phyloP scores from a whole-genome alignment of 768 basidiomycete genomes.

The Phanerodontia chrysosporium region DNA sequence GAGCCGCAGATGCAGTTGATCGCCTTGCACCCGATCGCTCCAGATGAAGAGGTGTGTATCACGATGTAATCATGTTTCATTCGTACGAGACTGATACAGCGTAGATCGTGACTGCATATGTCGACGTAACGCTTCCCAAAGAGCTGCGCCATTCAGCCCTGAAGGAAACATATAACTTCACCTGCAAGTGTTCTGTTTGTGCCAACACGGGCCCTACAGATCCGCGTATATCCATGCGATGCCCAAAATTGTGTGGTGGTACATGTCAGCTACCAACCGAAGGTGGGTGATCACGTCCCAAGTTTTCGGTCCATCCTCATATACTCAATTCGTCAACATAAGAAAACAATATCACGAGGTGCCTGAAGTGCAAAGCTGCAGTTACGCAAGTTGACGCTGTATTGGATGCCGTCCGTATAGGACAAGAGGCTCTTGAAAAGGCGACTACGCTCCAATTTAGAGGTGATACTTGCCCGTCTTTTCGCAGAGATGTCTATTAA shows the following conservation, averaged over 20 bases:
- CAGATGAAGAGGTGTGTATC: slow-evolving; percentile 65
- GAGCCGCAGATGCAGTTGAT: slow-evolving; percentile 73
- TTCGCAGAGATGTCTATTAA: not conserved
- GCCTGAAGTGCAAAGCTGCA: slow-evolving; percentile 48
- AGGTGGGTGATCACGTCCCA: slow-evolving; percentile 34
- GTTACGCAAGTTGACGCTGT: slow-evolving; percentile 49
- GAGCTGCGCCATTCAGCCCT: slow-evolving; percentile 52
- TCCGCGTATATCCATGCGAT: slow-evolving; percentile 63
- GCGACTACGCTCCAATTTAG: slow-evolving; percentile 57
- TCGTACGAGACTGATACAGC: not conserved
- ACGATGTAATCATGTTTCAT: not conserved
- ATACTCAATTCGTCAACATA: not conserved
- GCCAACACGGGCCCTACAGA: slow-evolving; percentile 37
- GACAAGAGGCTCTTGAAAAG: slow-evolving; percentile 72
- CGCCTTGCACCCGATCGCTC: slow-evolving; percentile 57
- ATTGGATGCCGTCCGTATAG: slow-evolving; percentile 61
- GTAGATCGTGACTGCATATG: slow-evolving; percentile 78
- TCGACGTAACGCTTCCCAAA: slow-evolving; percentile 76
- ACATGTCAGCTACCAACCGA: slow-evolving; percentile 56
- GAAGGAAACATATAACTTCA: slow-evolving; percentile 73
- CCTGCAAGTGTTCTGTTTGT: slow-evolving; percentile 67
- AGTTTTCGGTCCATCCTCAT: no score
- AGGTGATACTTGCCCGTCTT: slow-evolving; percentile 34
- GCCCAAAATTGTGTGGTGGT: slow-evolving; percentile 68
- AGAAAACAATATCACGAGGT: slow-evolving; percentile 50